Conservation (phyloP, 2,329 filamentous ascomycete genomes). For the Paecilomyces variotii region DNA sequence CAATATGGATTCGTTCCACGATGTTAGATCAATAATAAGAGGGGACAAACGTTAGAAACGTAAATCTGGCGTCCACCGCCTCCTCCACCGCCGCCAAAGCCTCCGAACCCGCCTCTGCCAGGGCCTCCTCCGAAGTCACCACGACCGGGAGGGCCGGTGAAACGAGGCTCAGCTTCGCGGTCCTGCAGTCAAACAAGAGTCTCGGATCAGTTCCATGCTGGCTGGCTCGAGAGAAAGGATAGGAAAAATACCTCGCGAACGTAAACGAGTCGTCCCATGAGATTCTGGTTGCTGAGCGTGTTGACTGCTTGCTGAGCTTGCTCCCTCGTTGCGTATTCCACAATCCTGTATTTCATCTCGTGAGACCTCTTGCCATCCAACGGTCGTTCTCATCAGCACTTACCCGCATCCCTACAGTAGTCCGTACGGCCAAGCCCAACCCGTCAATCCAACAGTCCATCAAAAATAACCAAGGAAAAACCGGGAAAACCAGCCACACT, state of each 20-base stretch:
- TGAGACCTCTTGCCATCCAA: background rate
- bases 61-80: slow-evolving; percentile 84
- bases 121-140: slow-evolving; percentile 53
- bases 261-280: slow-evolving; percentile 97
- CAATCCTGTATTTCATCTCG: slow-evolving; percentile 60
- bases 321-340: slow-evolving; percentile 99
- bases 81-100: slow-evolving; percentile 44
- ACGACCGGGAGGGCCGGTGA: slow-evolving; percentile 66
- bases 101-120: slow-evolving; percentile 47
- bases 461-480: slow-evolving; percentile 55
- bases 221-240: background rate
- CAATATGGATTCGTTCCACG: slow-evolving; percentile 22
- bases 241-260: slow-evolving; percentile 71
- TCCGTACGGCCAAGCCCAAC: slow-evolving; percentile 82
- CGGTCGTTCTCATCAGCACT: slow-evolving; percentile 42
- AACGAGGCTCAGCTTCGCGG: slow-evolving; percentile 94
- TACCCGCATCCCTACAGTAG: slow-evolving; percentile 99
- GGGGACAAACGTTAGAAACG: slow-evolving; percentile 86
- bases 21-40: slow-evolving; percentile 11
- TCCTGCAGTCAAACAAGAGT: slow-evolving; percentile 52
- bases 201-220: background rate
- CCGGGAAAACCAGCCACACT: slow-evolving; percentile 68
- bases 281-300: slow-evolving; percentile 96
- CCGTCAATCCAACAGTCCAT: slow-evolving; percentile 99
- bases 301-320: slow-evolving; percentile 97